phyloP scores from a whole-genome alignment of 2,329 filamentous ascomycete genomes.

The Botryosphaeria dothidea region DNA sequence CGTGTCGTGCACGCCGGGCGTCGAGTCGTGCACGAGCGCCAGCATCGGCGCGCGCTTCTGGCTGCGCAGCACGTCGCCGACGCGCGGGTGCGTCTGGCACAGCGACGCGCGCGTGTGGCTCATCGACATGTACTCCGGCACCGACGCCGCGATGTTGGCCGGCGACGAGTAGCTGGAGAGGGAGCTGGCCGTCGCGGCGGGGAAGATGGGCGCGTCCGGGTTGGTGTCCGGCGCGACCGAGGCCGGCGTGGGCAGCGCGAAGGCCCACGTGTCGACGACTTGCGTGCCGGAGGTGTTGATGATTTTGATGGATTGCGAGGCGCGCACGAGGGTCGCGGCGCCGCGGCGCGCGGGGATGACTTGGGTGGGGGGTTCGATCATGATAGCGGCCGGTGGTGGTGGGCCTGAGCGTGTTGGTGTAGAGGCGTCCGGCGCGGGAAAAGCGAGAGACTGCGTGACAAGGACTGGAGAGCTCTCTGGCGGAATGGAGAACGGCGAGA shows the following conservation, averaged over 20 bases:
- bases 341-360: constrained; percentile 52
- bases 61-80: constrained; percentile 38
- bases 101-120: constrained; percentile 43
- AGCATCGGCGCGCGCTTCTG: constrained; percentile 50
- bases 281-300: constrained; percentile 53
- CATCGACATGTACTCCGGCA: constrained; percentile 48
- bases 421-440: not conserved
- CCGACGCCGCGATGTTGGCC: constrained; percentile 32
- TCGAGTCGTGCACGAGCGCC: constrained; percentile 47
- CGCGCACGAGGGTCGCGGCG: constrained; percentile 51
- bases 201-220: constrained; percentile 4
- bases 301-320: constrained; percentile 52
- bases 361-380: constrained; percentile 28
- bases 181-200: constrained; percentile 45
- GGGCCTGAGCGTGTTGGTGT: not conserved
- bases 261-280: constrained; percentile 53
- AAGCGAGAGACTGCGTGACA: no score
- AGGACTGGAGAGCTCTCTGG: no score
- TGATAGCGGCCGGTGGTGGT: not conserved
- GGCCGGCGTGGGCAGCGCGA: constrained; percentile 38
- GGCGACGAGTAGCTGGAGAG: constrained; percentile 50
- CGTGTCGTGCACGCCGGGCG: constrained; percentile 49
- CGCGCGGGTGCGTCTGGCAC: constrained; percentile 39
- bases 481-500: not conserved
- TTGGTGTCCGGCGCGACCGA: not conserved